Percentiles rank a stretch among this genome's conserved stretches.
phyloP scores from a whole-genome alignment of 1,284 basidiomycete genomes.

The Trichosporon sp. region DNA sequence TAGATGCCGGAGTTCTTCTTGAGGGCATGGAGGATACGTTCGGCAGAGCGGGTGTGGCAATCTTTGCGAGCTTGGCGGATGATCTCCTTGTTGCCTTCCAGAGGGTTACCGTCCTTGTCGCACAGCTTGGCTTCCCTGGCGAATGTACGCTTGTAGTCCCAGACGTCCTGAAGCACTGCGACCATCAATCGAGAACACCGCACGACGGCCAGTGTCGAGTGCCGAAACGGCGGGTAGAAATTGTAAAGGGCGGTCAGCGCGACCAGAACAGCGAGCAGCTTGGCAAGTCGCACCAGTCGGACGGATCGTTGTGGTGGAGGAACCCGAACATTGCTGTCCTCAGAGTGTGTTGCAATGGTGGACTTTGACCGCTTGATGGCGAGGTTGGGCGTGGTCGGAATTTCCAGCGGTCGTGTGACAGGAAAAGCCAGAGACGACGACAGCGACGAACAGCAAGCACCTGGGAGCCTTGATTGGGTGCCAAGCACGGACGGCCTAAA shows the following conservation, averaged over 20 bases:
- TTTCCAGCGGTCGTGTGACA: background rate
- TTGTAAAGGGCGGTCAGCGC: constrained; percentile 45
- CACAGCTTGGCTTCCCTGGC: constrained; percentile 45
- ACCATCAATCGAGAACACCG: constrained; percentile 61
- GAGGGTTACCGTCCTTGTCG: constrained; percentile 26
- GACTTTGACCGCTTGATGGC: background rate
- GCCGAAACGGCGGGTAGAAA: constrained; percentile 47
- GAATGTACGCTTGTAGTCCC: constrained; percentile 82
- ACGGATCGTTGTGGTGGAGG: too few species aligned
- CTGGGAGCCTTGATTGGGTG: background rate
- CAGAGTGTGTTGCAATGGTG: background rate
- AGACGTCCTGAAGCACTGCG: constrained; percentile 53
- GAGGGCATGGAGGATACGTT: constrained; percentile 68
- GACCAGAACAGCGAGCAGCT: constrained; percentile 25
- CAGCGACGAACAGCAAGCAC: background rate
- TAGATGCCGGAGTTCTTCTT: constrained; percentile 69
- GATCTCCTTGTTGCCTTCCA: constrained; percentile 50
- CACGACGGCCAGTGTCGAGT: constrained; percentile 50
- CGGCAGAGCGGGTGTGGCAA: constrained; percentile 75
- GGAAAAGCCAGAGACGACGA: background rate
- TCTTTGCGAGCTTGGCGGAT: constrained; percentile 60
- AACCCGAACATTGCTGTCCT: too few species aligned
- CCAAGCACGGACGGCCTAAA: background rate
- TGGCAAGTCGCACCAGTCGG: background rate
- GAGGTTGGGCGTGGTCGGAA: background rate